Evolutionary conservation across 768 basidiomycete genomes (phyloP).

Genomic region (Tylopilus felleus): DNA sequence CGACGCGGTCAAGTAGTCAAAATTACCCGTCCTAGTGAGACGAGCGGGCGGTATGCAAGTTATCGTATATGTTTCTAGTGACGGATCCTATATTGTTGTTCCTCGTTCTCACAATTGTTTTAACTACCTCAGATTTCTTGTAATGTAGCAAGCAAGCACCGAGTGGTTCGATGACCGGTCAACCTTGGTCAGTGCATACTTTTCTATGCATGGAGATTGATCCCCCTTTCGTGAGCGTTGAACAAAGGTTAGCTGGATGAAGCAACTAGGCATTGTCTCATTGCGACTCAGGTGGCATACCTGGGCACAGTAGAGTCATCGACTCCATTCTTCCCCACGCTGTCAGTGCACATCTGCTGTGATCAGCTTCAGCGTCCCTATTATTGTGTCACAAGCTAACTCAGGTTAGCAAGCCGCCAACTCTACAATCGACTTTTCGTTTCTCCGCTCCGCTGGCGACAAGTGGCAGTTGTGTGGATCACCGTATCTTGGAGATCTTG

Average conservation of each 20-base stretch:
- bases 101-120: not conserved
- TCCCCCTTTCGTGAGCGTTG: not conserved
- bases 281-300: too few species aligned
- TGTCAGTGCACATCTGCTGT: not conserved
- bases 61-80: constrained; percentile 85
- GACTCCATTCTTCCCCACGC: not conserved
- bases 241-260: not conserved
- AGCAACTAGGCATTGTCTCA: not conserved
- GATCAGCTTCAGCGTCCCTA: not conserved
- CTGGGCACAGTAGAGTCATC: not conserved
- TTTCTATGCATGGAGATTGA: not conserved
- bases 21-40: constrained; percentile 96
- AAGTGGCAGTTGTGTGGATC: not conserved
- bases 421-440: not conserved
- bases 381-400: not conserved
- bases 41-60: constrained; percentile 89
- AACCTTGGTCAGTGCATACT: not conserved
- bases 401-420: not conserved
- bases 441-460: not conserved
- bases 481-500: not conserved
- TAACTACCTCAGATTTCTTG: constrained; percentile 8
- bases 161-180: constrained; percentile 5
- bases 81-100: not conserved
- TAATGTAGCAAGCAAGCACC: constrained; percentile 12
- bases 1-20: constrained; percentile 96